Evolutionary conservation across 495 filamentous ascomycete genomes (phyloP).

Genomic region (Cudoniella acicularis): DNA sequence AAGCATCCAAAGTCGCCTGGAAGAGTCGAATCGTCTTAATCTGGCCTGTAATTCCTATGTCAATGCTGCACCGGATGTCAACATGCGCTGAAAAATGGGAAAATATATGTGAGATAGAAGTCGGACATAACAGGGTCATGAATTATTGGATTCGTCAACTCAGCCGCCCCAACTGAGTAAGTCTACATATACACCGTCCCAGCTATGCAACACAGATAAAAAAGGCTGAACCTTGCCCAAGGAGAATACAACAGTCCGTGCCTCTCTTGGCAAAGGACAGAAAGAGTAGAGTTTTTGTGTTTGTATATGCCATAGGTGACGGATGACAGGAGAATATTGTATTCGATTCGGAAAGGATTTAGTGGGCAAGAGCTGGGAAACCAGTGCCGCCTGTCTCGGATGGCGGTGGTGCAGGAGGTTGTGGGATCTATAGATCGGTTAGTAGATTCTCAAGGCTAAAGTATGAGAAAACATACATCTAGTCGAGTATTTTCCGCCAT

Average conservation of each 20-base stretch:
- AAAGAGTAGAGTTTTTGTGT: constrained; percentile 24
- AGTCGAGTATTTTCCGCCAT: constrained; percentile 87
- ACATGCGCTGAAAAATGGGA: too few relatives aligned
- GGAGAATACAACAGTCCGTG: constrained; percentile 22
- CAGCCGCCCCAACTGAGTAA: constrained; percentile 7
- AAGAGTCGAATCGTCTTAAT: too few relatives aligned
- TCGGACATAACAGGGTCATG: constrained; percentile 6
- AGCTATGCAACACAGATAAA: constrained; percentile 19
- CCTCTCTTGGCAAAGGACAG: constrained; percentile 19
- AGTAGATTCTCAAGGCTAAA: not conserved
- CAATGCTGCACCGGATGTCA: too few relatives aligned
- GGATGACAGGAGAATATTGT: constrained; percentile 10
- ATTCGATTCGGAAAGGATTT: constrained; percentile 1
- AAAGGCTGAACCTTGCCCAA: constrained; percentile 16
- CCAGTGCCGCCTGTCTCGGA: constrained; percentile 23
- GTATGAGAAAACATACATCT: constrained; percentile 39
- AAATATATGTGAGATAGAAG: too few relatives aligned
- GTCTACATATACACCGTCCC: constrained; percentile 20
- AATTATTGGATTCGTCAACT: constrained; percentile 21
- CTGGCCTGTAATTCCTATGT: too few relatives aligned
- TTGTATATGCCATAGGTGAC: constrained; percentile 6
- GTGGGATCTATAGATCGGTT: constrained; percentile 15
- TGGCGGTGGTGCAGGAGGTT: constrained; percentile 24
- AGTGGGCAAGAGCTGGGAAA: constrained; percentile 25
- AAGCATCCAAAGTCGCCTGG: too few relatives aligned